Conservation (phyloP, 495 filamentous ascomycete genomes). For the Penicillium egyptiacum region DNA sequence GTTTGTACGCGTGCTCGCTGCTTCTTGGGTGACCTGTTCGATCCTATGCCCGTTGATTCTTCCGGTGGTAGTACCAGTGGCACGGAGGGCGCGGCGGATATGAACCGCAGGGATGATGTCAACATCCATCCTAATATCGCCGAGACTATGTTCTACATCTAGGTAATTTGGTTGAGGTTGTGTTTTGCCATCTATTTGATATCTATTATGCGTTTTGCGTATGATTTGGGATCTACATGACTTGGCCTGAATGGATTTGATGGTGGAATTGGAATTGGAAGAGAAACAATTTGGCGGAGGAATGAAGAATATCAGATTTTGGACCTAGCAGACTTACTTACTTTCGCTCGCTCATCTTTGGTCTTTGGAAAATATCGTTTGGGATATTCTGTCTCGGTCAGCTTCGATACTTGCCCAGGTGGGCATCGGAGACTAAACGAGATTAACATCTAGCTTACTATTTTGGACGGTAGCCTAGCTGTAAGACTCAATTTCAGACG, state of each 20-base stretch:
- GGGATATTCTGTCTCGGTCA: background rate
- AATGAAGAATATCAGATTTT: background rate
- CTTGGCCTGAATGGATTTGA: conserved; percentile 1
- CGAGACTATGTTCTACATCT: conserved; percentile 80
- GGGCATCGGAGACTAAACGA: background rate
- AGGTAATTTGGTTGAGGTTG: background rate
- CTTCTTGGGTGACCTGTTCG: conserved; percentile 60
- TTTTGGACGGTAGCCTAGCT: background rate
- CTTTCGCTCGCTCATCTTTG: background rate
- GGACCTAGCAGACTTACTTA: background rate
- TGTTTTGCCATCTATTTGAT: background rate
- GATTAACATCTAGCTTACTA: background rate
- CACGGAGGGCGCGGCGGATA: conserved; percentile 11
- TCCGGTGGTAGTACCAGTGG: conserved; percentile 27
- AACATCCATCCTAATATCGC: conserved; percentile 51
- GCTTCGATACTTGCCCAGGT: background rate
- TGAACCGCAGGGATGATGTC: conserved; percentile 18
- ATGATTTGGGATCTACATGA: background rate
- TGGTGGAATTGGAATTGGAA: conserved; percentile 1
- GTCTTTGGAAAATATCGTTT: background rate
- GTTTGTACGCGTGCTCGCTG: conserved; percentile 68
- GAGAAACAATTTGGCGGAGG: background rate
- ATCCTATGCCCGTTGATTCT: conserved; percentile 22
- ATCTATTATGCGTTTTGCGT: background rate
- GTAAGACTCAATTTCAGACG: background rate